phyloP scores from a whole-genome alignment of 371 early-diverging fungal species.

The Lichtheimia hyalospora region DNA sequence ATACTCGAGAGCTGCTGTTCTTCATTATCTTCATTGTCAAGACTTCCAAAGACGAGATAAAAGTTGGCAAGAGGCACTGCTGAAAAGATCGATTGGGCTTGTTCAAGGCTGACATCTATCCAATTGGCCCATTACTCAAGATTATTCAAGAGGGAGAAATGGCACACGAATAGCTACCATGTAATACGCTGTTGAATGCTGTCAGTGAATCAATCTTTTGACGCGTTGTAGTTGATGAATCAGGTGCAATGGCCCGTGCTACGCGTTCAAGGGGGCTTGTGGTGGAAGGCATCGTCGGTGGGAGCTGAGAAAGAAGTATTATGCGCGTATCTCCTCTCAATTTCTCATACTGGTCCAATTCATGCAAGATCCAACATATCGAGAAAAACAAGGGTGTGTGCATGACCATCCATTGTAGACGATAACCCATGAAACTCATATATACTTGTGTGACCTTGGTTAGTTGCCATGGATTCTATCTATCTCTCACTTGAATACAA shows the following conservation, averaged over 20 bases:
- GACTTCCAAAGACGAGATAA: slow-evolving; percentile 26
- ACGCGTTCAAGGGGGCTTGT: slow-evolving; percentile 24
- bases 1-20: slow-evolving; percentile 9
- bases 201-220: slow-evolving; percentile 31
- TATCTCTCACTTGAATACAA: background rate
- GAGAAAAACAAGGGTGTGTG: too few species aligned
- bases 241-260: slow-evolving; percentile 22
- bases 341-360: too few species aligned
- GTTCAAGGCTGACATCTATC: slow-evolving; percentile 15
- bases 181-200: slow-evolving; percentile 26
- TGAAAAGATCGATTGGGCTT: slow-evolving; percentile 23
- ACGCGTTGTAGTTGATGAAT: slow-evolving; percentile 11
- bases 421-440: too few species aligned
- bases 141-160: too few species aligned
- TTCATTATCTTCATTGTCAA: slow-evolving; percentile 21
- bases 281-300: slow-evolving; percentile 22
- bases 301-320: too few species aligned
- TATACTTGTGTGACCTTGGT: too few species aligned
- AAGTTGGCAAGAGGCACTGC: slow-evolving; percentile 27
- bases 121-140: too few species aligned
- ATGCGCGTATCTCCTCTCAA: too few species aligned
- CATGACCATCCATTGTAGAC: too few species aligned
- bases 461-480: too few species aligned
- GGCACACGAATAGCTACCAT: slow-evolving; percentile 20
- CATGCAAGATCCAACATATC: too few species aligned